Percentiles rank a stretch among this genome's conserved stretches.
These are phyloP conservation scores for Colletotrichum sp. DNA, from an alignment of 2,329 filamentous ascomycete species.

Conservation along the genomic window DNA sequence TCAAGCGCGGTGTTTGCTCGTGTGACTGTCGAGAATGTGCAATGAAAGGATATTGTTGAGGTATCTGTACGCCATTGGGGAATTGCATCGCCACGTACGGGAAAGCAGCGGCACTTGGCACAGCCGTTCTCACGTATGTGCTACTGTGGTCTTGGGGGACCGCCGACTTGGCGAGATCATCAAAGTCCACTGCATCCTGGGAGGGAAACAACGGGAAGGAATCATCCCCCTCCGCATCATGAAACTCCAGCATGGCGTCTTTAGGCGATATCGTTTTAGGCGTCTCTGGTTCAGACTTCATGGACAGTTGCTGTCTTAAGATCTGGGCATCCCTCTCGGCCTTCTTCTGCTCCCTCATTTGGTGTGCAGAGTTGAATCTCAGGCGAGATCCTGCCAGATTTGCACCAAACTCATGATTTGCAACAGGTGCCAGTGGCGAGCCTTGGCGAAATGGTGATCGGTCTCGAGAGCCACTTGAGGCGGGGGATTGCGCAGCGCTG, in stretches of 20 bases:
- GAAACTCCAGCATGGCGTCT: slow-evolving; percentile 86
- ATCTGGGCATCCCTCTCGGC: slow-evolving; percentile 61
- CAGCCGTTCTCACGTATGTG: neutral
- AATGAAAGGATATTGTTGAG: slow-evolving; percentile 59
- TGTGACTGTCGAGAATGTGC: slow-evolving; percentile 37
- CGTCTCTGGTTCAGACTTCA: slow-evolving; percentile 48
- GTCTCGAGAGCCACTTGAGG: slow-evolving; percentile 60
- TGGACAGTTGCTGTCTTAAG: slow-evolving; percentile 45
- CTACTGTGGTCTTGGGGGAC: neutral
- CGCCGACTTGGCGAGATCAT: slow-evolving; percentile 36
- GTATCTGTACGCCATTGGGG: slow-evolving; percentile 43
- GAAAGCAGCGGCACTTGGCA: neutral
- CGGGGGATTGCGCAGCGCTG: slow-evolving; percentile 57
- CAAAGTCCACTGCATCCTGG: slow-evolving; percentile 52
- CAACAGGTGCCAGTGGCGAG: slow-evolving; percentile 62
- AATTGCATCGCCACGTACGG: slow-evolving; percentile 38
- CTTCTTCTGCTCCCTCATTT: slow-evolving; percentile 65
- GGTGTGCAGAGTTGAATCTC: slow-evolving; percentile 58
- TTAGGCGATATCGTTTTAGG: slow-evolving; percentile 95
- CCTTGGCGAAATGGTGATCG: slow-evolving; percentile 82
- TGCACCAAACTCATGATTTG: slow-evolving; percentile 47
- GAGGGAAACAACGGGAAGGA: slow-evolving; percentile 77
- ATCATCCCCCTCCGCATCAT: slow-evolving; percentile 73
- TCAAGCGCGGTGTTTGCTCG: slow-evolving; percentile 41
- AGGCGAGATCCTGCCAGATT: slow-evolving; percentile 20